These are phyloP conservation scores for Eimeria necatrix DNA, from an alignment of 169 alveolate species.

Conservation along the genomic window DNA sequence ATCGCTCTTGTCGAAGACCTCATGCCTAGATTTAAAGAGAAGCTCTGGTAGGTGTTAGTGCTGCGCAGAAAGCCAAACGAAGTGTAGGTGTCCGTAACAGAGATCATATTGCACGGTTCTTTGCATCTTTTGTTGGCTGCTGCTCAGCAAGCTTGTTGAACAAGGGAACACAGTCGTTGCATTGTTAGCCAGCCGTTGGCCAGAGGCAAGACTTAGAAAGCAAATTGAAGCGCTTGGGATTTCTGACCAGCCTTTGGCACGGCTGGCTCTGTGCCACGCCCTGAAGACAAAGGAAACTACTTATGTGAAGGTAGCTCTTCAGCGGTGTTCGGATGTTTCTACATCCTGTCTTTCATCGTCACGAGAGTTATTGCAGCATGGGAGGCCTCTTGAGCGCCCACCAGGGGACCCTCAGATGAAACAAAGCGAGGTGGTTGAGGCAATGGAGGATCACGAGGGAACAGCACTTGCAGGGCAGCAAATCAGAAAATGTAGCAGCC, in stretches of 20 bases:
- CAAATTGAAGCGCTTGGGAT: constrained; percentile 63
- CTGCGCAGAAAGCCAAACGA: background rate
- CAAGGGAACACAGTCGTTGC: constrained; percentile 73
- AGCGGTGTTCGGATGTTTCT: background rate
- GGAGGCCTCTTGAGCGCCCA: background rate
- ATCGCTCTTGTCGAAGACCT: constrained; percentile 38
- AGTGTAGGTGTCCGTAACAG: background rate
- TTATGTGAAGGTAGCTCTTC: background rate
- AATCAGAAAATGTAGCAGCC: background rate
- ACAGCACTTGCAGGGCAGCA: background rate
- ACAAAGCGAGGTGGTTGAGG: background rate
- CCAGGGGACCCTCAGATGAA: background rate
- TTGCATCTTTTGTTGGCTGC: background rate
- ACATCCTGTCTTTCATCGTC: background rate
- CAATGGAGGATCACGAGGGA: constrained; percentile 2
- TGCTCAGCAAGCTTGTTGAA: constrained; percentile 54
- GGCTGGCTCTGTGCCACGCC: constrained; percentile 56
- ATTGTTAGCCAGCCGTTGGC: constrained; percentile 69
- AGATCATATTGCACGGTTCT: background rate
- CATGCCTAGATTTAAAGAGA: constrained; percentile 45
- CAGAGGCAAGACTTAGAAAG: constrained; percentile 55
- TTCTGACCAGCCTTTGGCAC: constrained; percentile 71
- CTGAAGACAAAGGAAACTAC: constrained; percentile 35
- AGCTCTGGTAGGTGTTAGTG: constrained; percentile 35
- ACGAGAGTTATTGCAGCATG: background rate